Percentiles rank a stretch among this genome's conserved stretches.
Conservation (phyloP, 2,329 filamentous ascomycete genomes). For the Fusarium sp. region DNA sequence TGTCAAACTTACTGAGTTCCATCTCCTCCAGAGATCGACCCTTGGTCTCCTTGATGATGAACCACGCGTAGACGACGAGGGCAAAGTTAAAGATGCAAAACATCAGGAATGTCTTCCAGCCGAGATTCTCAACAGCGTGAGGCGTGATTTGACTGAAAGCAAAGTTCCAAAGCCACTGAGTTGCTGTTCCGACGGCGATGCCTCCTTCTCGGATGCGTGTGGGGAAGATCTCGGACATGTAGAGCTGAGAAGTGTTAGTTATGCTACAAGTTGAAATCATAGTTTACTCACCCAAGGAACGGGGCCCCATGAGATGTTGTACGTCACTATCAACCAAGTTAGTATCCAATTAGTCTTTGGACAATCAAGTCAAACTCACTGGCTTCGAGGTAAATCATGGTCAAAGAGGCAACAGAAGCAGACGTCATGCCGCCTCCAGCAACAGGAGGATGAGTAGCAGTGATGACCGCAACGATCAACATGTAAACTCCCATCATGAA, state of each 20-base stretch:
- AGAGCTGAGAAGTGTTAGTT: slow-evolving; percentile 48
- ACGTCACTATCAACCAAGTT: slow-evolving; percentile 50
- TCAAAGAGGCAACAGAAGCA: slow-evolving; percentile 59
- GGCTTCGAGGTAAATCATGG: slow-evolving; percentile 64
- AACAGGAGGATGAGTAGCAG: slow-evolving; percentile 56
- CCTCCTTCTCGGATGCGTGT: slow-evolving; percentile 62
- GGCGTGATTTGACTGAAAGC: slow-evolving; percentile 61
- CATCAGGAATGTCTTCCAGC: slow-evolving; percentile 63
- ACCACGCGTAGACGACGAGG: slow-evolving; percentile 56
- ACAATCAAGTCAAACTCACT: slow-evolving; percentile 35
- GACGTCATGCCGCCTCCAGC: slow-evolving; percentile 46
- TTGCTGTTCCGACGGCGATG: slow-evolving; percentile 60
- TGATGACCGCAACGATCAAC: slow-evolving; percentile 63
- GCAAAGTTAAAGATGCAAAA: slow-evolving; percentile 61
- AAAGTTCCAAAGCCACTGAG: slow-evolving; percentile 66
- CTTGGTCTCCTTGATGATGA: slow-evolving; percentile 55
- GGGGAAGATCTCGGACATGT: slow-evolving; percentile 63
- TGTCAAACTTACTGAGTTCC: slow-evolving; percentile 32
- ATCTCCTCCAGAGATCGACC: slow-evolving; percentile 43
- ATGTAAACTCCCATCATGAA: slow-evolving; percentile 64
- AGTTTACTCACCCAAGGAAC: slow-evolving; percentile 56
- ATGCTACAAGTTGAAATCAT: too few species aligned
- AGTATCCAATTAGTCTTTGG: background rate
- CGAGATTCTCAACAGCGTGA: slow-evolving; percentile 58
- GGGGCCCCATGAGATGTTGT: slow-evolving; percentile 63